These are phyloP conservation scores for Chalaropsis ovoidea DNA, from an alignment of 2,329 filamentous ascomycete genomes.

Conservation along the genomic window DNA sequence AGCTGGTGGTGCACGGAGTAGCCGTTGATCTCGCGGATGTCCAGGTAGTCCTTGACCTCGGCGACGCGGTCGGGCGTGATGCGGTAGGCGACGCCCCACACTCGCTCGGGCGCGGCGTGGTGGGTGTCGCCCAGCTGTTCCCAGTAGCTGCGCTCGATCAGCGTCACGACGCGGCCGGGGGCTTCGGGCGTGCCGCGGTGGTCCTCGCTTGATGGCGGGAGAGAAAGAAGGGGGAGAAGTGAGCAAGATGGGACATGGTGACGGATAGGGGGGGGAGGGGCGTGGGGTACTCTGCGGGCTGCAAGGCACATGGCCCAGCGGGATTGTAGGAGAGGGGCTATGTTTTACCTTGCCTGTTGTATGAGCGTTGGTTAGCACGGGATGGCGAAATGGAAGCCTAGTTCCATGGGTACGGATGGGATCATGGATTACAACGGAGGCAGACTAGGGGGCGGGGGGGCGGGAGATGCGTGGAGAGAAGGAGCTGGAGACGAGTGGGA, in stretches of 20 bases:
- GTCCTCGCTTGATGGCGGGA: slow-evolving; percentile 57
- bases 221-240: slow-evolving; percentile 4
- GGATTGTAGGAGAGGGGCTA: neutral
- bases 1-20: slow-evolving; percentile 88
- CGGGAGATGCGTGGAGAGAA: neutral
- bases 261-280: slow-evolving; percentile 10
- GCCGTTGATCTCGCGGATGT: slow-evolving; percentile 94
- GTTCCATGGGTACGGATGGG: neutral
- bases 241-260: slow-evolving; percentile 14
- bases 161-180: slow-evolving; percentile 83
- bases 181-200: slow-evolving; percentile 82
- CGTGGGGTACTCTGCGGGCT: neutral
- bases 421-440: neutral
- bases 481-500: neutral
- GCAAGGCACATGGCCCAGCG: too few species aligned
- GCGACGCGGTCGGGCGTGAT: slow-evolving; percentile 61
- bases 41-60: slow-evolving; percentile 80
- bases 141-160: slow-evolving; percentile 81
- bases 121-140: slow-evolving; percentile 61
- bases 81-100: slow-evolving; percentile 91
- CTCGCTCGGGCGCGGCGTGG: slow-evolving; percentile 49
- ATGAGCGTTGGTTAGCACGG: slow-evolving; percentile 4
- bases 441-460: neutral
- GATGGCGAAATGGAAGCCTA: neutral
- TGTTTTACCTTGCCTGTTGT: slow-evolving; percentile 13